Percentiles rank a stretch among this genome's conserved stretches.
These are phyloP conservation scores for Naematelia encephala DNA, from an alignment of 768 basidiomycete genomes.

Conservation along the genomic window DNA sequence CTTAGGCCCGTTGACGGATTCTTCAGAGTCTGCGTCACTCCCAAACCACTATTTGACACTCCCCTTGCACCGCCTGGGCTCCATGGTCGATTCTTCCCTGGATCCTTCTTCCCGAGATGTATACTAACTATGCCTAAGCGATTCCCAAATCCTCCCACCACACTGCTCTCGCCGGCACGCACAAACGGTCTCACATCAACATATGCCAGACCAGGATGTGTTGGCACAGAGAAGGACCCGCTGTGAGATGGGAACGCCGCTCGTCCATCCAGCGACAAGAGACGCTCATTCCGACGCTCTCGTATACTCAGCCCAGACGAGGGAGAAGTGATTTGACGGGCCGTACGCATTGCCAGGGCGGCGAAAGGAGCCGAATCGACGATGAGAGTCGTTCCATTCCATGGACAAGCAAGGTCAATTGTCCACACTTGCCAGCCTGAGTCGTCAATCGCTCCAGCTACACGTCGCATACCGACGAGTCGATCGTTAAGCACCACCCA, in stretches of 20 bases:
- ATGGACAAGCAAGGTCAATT: conserved; percentile 24
- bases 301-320: conserved; percentile 18
- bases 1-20: too few species aligned
- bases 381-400: conserved; percentile 31
- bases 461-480: conserved; percentile 21
- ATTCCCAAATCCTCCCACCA: conserved; percentile 37
- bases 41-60: too few species aligned
- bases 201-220: conserved; percentile 21
- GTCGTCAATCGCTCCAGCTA: conserved; percentile 25
- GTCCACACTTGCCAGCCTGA: conserved; percentile 28
- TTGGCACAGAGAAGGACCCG: conserved; percentile 11
- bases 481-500: background rate
- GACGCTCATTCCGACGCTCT: conserved; percentile 16
- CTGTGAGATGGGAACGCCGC: conserved; percentile 6
- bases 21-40: too few species aligned
- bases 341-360: conserved; percentile 9
- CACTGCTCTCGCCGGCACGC: background rate
- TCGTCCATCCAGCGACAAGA: conserved; percentile 14
- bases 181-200: conserved; percentile 21
- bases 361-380: conserved; percentile 14
- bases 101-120: background rate
- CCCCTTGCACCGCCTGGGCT: too few species aligned
- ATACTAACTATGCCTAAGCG: conserved; percentile 25
- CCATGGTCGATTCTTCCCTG: background rate
- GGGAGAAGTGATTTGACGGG: background rate